Base-by-base conservation (phyloP, 345 rosid genomes). In the Excoecaria cochinchinensis region DNA sequence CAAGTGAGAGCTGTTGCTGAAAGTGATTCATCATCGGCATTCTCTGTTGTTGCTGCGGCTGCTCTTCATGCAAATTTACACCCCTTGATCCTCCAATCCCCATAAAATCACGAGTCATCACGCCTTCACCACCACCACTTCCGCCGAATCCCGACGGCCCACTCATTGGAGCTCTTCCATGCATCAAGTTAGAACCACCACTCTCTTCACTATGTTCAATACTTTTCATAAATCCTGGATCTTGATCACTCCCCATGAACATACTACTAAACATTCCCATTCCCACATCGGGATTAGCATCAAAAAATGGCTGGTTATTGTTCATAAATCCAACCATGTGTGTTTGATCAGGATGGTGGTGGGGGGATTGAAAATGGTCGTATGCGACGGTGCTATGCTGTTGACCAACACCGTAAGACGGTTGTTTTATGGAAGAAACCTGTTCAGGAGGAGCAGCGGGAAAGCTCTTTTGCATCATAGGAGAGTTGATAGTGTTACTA, bases 391-490 rank as follows among this genome's bases (percentile, higher is more conserved):
- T 16, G 44, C 36, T 74, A 9, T 82, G 80, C 46, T 81, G 87
- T 73, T 82, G 86, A 62, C 69, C 69, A 2, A 63, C 72, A 16
- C 42, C 78, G 55, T 58, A 78, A 42, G 77, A 36, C 21, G 81
- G 73, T 12, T 84, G 77, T 48, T 79, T 81, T n/a, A 72, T 71
- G 14, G 87, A 57, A 46, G 84, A 42, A 3, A 81, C 56, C 78
- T 80, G 89, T 58, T 86, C 86, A 36, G 84, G 82, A 36, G 83
- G 82, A 21, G 82, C 88, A 57, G 76, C 77, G 3, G 81, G 72
- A 70, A 89, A 89, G 87, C 84, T 82, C 80, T 87, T 89, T 57
- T 90, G 95, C 89, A 87, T 88, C 88, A 90, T 79, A 0, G 92
- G 89, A 21, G 92, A 89, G 70, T 89, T 90, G 61, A 86, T 85